Conservation (phyloP, 306 rosid genomes). For the Leucaena leucocephala region DNA sequence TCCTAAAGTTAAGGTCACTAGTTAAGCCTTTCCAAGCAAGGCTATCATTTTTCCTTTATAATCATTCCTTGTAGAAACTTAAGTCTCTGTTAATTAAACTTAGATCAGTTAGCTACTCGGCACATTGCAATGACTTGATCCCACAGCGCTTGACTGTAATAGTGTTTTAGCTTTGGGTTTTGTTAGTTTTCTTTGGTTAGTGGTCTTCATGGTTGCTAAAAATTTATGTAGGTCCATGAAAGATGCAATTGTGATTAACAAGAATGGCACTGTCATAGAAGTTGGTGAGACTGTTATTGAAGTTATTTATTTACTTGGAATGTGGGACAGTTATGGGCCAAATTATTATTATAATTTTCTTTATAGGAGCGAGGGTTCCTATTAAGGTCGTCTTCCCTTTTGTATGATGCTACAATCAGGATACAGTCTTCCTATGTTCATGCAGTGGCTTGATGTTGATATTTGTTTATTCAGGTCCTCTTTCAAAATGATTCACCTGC, state of each 20-base stretch:
- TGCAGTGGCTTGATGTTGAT: slow-evolving; percentile 4
- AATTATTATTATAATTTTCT: background rate
- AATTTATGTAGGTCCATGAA: background rate
- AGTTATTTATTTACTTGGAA: background rate
- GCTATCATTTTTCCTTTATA: slow-evolving; percentile 12
- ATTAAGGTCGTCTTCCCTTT: background rate
- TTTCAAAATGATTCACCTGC: slow-evolving; percentile 99
- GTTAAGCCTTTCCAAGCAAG: slow-evolving; percentile 15
- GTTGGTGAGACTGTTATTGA: background rate
- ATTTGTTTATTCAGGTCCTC: slow-evolving; percentile 58
- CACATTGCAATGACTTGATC: background rate
- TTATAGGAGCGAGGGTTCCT: background rate
- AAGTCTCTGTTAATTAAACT: slow-evolving; percentile 11
- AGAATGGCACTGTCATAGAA: background rate
- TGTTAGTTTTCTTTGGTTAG: slow-evolving; percentile 7
- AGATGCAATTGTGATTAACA: background rate
- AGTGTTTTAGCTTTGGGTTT: background rate
- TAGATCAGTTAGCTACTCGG: background rate
- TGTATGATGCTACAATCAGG: slow-evolving; percentile 7
- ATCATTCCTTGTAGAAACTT: slow-evolving; percentile 19
- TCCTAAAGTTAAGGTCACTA: background rate
- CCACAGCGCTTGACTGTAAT: background rate
- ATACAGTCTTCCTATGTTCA: background rate
- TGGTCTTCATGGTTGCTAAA: background rate
- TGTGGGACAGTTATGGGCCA: background rate